Evolutionary conservation across 257 asterid genomes (phyloP).

Genomic region (Verbena officinalis): DNA sequence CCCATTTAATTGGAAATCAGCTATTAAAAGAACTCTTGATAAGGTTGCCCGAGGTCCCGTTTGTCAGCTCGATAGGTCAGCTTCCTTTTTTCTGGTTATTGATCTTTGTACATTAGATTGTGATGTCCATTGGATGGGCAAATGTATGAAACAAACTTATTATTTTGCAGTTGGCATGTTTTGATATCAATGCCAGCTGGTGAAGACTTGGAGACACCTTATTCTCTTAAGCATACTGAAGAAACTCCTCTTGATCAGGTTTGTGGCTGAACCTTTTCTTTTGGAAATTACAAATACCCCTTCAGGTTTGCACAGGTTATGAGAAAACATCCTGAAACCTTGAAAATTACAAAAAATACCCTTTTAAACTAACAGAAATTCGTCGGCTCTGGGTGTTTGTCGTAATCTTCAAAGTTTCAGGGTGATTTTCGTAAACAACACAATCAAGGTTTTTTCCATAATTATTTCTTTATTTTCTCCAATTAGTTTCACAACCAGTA

Average conservation of each 20-base stretch:
- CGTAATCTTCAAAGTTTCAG: too few species aligned
- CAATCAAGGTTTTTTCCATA: too few species aligned
- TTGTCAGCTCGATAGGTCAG: slow-evolving; percentile 72
- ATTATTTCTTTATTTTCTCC: too few species aligned
- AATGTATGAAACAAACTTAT: slow-evolving; percentile 32
- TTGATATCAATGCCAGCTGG: slow-evolving; percentile 86
- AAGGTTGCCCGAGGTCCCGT: slow-evolving; percentile 58
- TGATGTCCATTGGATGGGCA: slow-evolving; percentile 13
- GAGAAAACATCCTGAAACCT: too few species aligned
- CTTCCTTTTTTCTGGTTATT: slow-evolving; percentile 14
- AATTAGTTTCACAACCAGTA: too few species aligned
- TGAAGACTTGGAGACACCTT: slow-evolving; percentile 67
- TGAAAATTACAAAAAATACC: too few species aligned
- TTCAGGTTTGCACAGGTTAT: too few species aligned
- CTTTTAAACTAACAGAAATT: too few species aligned
- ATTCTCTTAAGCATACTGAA: slow-evolving; percentile 70
- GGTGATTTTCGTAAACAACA: too few species aligned
- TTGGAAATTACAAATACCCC: too few species aligned
- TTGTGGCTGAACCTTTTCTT: slow-evolving; percentile 25
- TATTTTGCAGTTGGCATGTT: slow-evolving; percentile 74
- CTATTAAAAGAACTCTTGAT: slow-evolving; percentile 80
- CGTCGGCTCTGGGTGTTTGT: too few species aligned
- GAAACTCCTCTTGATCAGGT: slow-evolving; percentile 86
- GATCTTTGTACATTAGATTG: slow-evolving; percentile 6
- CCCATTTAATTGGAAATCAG: slow-evolving; percentile 94